Evolutionary conservation across 768 basidiomycete genomes (phyloP).

Genomic region (Aureoboletus auriporus): DNA sequence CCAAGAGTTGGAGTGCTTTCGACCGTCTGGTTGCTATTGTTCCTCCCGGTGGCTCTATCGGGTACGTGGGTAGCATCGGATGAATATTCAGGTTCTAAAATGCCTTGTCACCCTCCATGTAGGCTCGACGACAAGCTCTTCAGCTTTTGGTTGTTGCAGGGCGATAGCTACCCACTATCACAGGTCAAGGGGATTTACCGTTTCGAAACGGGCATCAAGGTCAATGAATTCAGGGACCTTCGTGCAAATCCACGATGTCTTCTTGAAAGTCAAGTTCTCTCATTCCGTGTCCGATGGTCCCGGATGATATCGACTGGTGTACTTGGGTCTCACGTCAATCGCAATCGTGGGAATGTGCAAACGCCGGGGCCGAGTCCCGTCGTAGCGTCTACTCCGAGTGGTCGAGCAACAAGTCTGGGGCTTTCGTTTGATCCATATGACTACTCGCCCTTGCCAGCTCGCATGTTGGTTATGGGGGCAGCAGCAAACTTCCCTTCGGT

Average conservation of each 20-base stretch:
- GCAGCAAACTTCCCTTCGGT: constrained; percentile 83
- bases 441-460: constrained; percentile 54
- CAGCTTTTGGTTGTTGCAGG: constrained; percentile 84
- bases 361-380: constrained; percentile 26
- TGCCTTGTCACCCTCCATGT: neutral
- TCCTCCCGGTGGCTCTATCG: constrained; percentile 86
- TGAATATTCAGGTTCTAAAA: neutral
- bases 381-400: constrained; percentile 13
- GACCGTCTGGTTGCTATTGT: constrained; percentile 86
- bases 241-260: constrained; percentile 87
- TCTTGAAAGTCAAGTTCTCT: constrained; percentile 75
- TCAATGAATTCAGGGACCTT: constrained; percentile 83
- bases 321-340: constrained; percentile 42
- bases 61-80: constrained; percentile 42
- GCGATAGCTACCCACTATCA: constrained; percentile 68
- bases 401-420: constrained; percentile 44
- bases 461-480: constrained; percentile 71
- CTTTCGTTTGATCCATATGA: constrained; percentile 81
- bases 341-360: constrained; percentile 31
- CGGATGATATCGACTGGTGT: constrained; percentile 67
- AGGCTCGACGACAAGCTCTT: constrained; percentile 92
- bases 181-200: constrained; percentile 84
- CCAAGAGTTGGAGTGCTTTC: constrained; percentile 90
- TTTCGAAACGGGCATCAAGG: constrained; percentile 85
- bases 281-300: constrained; percentile 81